These are phyloP conservation scores for Alternaria incomplexa DNA, from an alignment of 2,329 filamentous ascomycete species.

Conservation along the genomic window DNA sequence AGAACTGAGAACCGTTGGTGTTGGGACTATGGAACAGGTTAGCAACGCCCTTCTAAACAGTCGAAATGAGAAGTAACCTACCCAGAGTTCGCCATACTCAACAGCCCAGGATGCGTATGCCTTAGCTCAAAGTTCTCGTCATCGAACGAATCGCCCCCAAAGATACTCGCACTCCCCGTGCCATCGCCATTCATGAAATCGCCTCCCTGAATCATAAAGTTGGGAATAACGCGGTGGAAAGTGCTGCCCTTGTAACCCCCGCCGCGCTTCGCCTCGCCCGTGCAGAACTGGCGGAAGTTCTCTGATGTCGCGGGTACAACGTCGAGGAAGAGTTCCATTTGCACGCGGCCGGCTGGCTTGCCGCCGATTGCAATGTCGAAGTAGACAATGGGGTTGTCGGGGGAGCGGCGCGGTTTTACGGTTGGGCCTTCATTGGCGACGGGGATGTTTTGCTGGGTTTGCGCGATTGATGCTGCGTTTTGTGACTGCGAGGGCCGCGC, in stretches of 20 bases:
- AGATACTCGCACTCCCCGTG: conserved; percentile 87
- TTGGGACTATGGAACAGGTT: conserved; percentile 66
- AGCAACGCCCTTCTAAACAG: too few relatives aligned
- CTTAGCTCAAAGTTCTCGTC: conserved; percentile 91
- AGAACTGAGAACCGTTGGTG: conserved; percentile 96
- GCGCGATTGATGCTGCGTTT: not conserved
- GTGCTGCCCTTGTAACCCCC: conserved; percentile 78
- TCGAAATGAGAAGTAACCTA: too few relatives aligned
- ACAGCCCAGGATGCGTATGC: conserved; percentile 93
- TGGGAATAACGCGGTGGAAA: conserved; percentile 91
- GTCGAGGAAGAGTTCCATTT: conserved; percentile 82
- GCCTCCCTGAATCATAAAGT: conserved; percentile 94
- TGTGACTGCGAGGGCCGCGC: conserved; percentile 8
- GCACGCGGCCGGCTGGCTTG: conserved; percentile 73
- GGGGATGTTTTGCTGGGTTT: not conserved
- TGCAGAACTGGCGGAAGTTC: conserved; percentile 84
- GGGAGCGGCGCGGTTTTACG: conserved; percentile 11
- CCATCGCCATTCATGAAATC: conserved; percentile 81
- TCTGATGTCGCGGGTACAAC: conserved; percentile 81
- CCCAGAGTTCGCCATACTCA: conserved; percentile 97
- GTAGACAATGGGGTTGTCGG: conserved; percentile 23
- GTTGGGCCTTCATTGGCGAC: not conserved
- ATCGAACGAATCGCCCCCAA: conserved; percentile 79
- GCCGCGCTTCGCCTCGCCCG: conserved; percentile 72
- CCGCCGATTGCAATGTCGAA: conserved; percentile 24